Base-by-base conservation (phyloP, 805 yeast species). In the Kazachstania viticola region DNA sequence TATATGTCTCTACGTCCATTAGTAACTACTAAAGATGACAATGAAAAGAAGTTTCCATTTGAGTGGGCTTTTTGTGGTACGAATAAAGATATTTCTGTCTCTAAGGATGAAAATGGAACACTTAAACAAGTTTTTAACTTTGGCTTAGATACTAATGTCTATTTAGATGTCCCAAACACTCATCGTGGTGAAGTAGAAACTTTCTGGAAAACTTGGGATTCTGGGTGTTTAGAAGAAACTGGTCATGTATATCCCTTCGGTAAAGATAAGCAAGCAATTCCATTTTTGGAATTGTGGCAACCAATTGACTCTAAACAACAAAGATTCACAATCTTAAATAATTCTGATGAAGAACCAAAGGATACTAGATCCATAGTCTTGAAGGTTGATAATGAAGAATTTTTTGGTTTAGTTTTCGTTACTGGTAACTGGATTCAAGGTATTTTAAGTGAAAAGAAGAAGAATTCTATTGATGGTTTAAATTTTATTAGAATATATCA, bases 61-160 rank as follows among this genome's bases (percentile, higher is more conserved):
- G 74, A 75, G 42, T 71, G 79, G 77, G 71, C 65, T 1, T 67
- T 72, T 51, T 65, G 67, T 4, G 81, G 82, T 2, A 48, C 47
- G 1, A 71, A 70, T 31, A 54, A 54, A 12, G 50, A 54, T 3
- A 43, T 64, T 22, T 56, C 50, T 5, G 61, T 61, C 9, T 51
- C 47, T 27, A 51, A 46, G 29, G 49, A 65, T 9, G 44, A 40
- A 25, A 38, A 41, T 4, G 39, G 37, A 16, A 27, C 16, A 3
- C 36, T 41, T 12, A 39, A 38, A 13, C 52, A 52, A 31, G 49
- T 45, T 30, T 56, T 51, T 34, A 31, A 38, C 11, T 49, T 55
- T 28, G 44, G 49, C 31, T 44, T 54, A 17, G 60, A 56, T 32
- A 32, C 54, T 7, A 55, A 56, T 31, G 45, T 37, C 11, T 48